These are phyloP conservation scores for Zalaria sp. DNA, from an alignment of 2,329 filamentous ascomycete genomes.

Conservation along the genomic window DNA sequence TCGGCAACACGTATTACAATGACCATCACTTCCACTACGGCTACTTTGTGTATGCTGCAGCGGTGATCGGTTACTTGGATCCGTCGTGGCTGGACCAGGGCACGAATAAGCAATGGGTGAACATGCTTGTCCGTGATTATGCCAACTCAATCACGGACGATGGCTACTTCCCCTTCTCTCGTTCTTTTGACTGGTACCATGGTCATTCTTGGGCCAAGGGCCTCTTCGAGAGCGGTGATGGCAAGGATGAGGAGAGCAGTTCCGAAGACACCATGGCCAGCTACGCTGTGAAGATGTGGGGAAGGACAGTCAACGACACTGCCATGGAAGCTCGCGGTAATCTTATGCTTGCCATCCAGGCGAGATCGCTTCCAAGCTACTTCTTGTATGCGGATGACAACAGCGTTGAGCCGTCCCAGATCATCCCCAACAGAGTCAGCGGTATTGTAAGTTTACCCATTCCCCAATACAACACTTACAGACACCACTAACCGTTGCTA, in stretches of 20 bases:
- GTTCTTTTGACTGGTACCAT: conserved; percentile 86
- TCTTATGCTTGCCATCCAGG: conserved; percentile 68
- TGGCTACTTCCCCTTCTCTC: conserved; percentile 63
- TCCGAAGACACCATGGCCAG: conserved; percentile 82
- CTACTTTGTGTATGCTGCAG: conserved; percentile 79
- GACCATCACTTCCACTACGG: conserved; percentile 55
- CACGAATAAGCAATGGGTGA: conserved; percentile 64
- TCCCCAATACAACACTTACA: conserved; percentile 9
- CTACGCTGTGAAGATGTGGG: conserved; percentile 93
- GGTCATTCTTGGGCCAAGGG: conserved; percentile 91
- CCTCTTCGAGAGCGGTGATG: conserved; percentile 54
- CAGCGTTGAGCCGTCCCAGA: conserved; percentile 56
- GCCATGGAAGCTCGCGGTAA: conserved; percentile 71
- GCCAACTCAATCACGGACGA: conserved; percentile 64
- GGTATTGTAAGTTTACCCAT: conserved; percentile 28
- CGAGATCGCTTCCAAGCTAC: conserved; percentile 61
- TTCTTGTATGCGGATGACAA: conserved; percentile 68
- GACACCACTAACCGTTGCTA: not conserved
- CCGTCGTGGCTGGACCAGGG: conserved; percentile 49
- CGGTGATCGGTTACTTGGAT: conserved; percentile 69
- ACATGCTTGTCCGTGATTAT: conserved; percentile 69
- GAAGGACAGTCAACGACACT: conserved; percentile 56
- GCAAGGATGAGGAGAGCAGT: conserved; percentile 76
- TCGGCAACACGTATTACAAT: conserved; percentile 79
- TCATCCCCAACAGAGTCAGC: conserved; percentile 62